Base-by-base conservation (phyloP, 2,329 filamentous ascomycete genomes). In the Chrysoporthe austroafricana region DNA sequence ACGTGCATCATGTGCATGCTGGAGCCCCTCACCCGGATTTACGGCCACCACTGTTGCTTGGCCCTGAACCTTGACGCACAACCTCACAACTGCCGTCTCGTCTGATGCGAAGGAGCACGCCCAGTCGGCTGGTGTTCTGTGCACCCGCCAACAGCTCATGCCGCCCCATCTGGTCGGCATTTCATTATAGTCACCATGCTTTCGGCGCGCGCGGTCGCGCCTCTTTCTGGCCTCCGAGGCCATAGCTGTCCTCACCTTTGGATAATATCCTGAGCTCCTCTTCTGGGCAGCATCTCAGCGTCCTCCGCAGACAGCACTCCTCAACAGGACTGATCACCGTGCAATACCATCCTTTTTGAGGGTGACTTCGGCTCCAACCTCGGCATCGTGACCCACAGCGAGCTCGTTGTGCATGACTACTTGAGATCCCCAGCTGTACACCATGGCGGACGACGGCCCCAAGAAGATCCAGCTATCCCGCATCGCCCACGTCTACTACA, bases 401-500 rank as follows among this genome's bases (percentile, higher is more conserved):
- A 26, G 26, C 2, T 26, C 36, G 36, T 39, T 39, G 36, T 16
- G 8, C 26, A 7, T 58, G 56, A 39, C 56, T 18, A 2, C 32
- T 36, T n/a, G 13, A 42, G 8, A 14, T 6, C 57, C 42, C 39
- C 9, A 39, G n/a, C 32, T 21, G 18, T 44, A 72, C 74, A 69
- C 67, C 56, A 72, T 71, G 66, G 70, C 72, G 26, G 67, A 58
- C 57, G 66, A 66, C 57, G 61, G 64, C 21, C 61, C 70, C 54
- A 71, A 73, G 59, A 78, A 78, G 73, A 80, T 80, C 71, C 70
- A 74, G 57, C 77, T 81, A 36, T 74, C 76, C 52, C 79, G 77
- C 72, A 76, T 80, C 48, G 77, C 82, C 34, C 81, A 84, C 69
- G 80, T 83, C 62, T 82, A 80, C 74, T 85, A 85, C 76, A 81